These are phyloP conservation scores for Penicillium freii DNA, from an alignment of 2,329 filamentous ascomycete genomes.

Conservation along the genomic window DNA sequence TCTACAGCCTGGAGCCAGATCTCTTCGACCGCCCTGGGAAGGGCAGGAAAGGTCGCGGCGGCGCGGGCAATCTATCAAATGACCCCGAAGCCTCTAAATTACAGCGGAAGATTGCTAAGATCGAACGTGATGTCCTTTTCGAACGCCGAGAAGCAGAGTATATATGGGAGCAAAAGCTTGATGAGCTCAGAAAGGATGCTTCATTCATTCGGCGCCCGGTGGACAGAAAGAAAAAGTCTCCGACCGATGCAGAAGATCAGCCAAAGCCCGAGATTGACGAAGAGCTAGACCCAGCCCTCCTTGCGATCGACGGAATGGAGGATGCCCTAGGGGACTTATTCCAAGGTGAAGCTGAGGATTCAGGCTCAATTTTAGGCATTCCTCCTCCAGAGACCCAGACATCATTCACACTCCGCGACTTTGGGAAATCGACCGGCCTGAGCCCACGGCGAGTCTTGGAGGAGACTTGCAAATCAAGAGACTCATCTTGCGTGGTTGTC, in stretches of 20 bases:
- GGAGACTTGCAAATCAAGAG: slow-evolving; percentile 82
- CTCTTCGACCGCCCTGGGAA: slow-evolving; percentile 45
- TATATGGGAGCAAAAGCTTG: slow-evolving; percentile 61
- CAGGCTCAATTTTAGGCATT: slow-evolving; percentile 41
- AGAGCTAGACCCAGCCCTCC: slow-evolving; percentile 18
- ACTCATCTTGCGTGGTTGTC: slow-evolving; percentile 55
- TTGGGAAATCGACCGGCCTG: slow-evolving; percentile 77
- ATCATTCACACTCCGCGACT: slow-evolving; percentile 67
- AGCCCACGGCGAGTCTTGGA: slow-evolving; percentile 75
- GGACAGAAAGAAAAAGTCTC: slow-evolving; percentile 21
- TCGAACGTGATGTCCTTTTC: slow-evolving; percentile 76
- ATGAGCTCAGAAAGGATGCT: slow-evolving; percentile 62
- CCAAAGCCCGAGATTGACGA: slow-evolving; percentile 17
- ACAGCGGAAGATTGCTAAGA: slow-evolving; percentile 69
- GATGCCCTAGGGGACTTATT: slow-evolving; percentile 58
- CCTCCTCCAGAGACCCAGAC: slow-evolving; percentile 32
- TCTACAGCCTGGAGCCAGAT: slow-evolving; percentile 62
- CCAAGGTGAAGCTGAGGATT: slow-evolving; percentile 42
- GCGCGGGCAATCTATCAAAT: slow-evolving; percentile 16
- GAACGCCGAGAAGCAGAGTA: slow-evolving; percentile 65
- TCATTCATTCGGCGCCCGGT: slow-evolving; percentile 31
- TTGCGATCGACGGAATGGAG: slow-evolving; percentile 34
- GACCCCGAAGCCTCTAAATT: slow-evolving; percentile 61
- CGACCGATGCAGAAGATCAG: slow-evolving; percentile 52
- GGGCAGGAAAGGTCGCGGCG: slow-evolving; percentile 42